Evolutionary conservation across 371 early-diverging fungal species (phyloP), one percentile per base, ranked within the genome.

Genomic region (Mortierella sp.): DNA sequence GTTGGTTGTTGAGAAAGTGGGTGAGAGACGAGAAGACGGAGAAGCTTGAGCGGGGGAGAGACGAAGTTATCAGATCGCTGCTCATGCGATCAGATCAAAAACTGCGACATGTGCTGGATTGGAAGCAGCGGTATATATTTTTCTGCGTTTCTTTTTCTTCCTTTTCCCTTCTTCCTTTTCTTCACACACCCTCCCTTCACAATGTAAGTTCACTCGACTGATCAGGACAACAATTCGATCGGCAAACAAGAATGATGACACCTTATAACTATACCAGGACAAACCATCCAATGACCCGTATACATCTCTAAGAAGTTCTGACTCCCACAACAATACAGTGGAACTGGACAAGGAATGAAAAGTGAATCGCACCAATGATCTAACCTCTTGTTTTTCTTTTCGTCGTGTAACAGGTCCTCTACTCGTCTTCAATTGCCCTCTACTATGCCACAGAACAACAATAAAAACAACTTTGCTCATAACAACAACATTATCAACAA

Each of bases 301-400:
- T 83, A 83, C 57, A 79, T 83, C 83, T 83, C 83, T 83, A 83
- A 83, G 83, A 83, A 83, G 83, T 83, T 83, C 83, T 83, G 83
- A 83, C 80, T 37, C 8, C 10, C 8, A 19, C 67, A 21, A 2
- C 67, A 19, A 37, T 10, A 34, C 1, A 3, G 1, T 40, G 43
- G 43, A 40, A 6, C 43, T 40, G 43, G 43, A 37, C 19, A 64
- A 64, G 40, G 37, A 24, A 64, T 16, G 21, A 64, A 64, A 37
- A 34, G 31, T 5, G 5, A 24, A 37, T 50, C 50, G 13, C 13
- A 14, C 50, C 50, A 50, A 14, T 16, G 37, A 21, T 64, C 40
- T 64, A 64, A 64, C 40, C 9, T 9, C 21, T 24, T 64, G 6
- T 37, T 37, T 64, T 40, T 37, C 6, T 37, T 64, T 8, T 21